Evolutionary conservation across 2,329 filamentous ascomycete species (phyloP).

Genomic region (Drechslerella stenobrocha): DNA sequence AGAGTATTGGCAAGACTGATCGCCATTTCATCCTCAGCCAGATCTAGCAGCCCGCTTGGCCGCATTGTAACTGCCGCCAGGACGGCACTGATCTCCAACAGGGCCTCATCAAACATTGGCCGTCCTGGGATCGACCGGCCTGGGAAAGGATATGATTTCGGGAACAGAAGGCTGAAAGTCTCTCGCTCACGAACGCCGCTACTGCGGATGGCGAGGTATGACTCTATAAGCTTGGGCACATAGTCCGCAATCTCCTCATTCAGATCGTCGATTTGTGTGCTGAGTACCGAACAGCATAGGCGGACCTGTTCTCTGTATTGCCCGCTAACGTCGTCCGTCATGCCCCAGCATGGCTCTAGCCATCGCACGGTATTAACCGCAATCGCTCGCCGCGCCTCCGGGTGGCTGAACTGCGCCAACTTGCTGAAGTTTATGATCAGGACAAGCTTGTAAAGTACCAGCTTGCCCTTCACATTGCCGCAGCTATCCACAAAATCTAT

Average conservation of each 20-base stretch:
- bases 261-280: slow-evolving; percentile 77
- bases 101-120: slow-evolving; percentile 75
- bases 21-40: slow-evolving; percentile 73
- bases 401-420: slow-evolving; percentile 76
- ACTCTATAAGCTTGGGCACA: slow-evolving; percentile 86
- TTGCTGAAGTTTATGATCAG: slow-evolving; percentile 89
- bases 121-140: slow-evolving; percentile 67
- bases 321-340: slow-evolving; percentile 70
- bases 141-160: slow-evolving; percentile 85
- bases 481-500: slow-evolving; percentile 94
- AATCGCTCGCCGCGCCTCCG: slow-evolving; percentile 73
- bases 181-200: slow-evolving; percentile 64
- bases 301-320: slow-evolving; percentile 93
- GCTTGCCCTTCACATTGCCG: slow-evolving; percentile 80
- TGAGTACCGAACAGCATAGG: slow-evolving; percentile 87
- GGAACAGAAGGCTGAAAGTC: slow-evolving; percentile 82
- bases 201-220: slow-evolving; percentile 75
- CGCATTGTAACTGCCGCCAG: slow-evolving; percentile 79
- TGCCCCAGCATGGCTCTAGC: slow-evolving; percentile 93
- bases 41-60: slow-evolving; percentile 72
- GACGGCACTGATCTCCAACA: slow-evolving; percentile 85
- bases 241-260: slow-evolving; percentile 83
- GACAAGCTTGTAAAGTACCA: slow-evolving; percentile 87
- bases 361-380: slow-evolving; percentile 82
- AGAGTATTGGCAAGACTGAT: slow-evolving; percentile 76